phyloP scores from a whole-genome alignment of 202 grass and related monocot species.

The Carex sylvatica region DNA sequence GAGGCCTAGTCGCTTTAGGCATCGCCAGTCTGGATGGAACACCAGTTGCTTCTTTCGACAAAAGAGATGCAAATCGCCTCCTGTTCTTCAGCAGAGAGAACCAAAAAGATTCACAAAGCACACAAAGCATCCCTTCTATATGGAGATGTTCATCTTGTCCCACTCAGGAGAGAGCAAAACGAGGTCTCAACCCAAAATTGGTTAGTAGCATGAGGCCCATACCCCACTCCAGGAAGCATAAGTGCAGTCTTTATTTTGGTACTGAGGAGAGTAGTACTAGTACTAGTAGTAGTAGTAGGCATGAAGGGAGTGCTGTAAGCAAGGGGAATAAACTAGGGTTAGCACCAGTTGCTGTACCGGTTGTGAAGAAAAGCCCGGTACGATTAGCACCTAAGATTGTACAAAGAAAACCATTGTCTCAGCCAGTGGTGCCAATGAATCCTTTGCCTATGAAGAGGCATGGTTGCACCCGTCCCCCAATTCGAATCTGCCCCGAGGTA shows the following conservation, averaged over 20 bases:
- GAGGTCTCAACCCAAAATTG: slow-evolving; percentile 23
- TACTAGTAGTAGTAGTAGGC: not conserved
- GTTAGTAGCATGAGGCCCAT: slow-evolving; percentile 46
- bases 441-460: slow-evolving; percentile 78
- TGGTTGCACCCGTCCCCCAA: slow-evolving; percentile 42
- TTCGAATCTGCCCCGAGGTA: slow-evolving; percentile 57
- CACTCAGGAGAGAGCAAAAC: slow-evolving; percentile 33
- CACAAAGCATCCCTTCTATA: not conserved
- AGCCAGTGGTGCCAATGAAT: slow-evolving; percentile 37
- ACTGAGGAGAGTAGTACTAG: not conserved
- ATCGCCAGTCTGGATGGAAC: slow-evolving; percentile 61
- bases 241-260: slow-evolving; percentile 43
- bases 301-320: not conserved
- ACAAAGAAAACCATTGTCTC: slow-evolving; percentile 41
- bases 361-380: slow-evolving; percentile 34
- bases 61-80: slow-evolving; percentile 50
- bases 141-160: slow-evolving; percentile 42
- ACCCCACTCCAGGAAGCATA: slow-evolving; percentile 40
- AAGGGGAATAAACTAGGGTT: slow-evolving; percentile 27
- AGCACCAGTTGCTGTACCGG: slow-evolving; percentile 24
- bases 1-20: slow-evolving; percentile 61
- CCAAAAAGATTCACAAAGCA: slow-evolving; percentile 22
- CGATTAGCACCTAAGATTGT: slow-evolving; percentile 21
- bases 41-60: slow-evolving; percentile 64
- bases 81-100: slow-evolving; percentile 56